Evolutionary conservation across 1,284 basidiomycete species (phyloP).

Genomic region (Fomitiporia mediterranea): DNA sequence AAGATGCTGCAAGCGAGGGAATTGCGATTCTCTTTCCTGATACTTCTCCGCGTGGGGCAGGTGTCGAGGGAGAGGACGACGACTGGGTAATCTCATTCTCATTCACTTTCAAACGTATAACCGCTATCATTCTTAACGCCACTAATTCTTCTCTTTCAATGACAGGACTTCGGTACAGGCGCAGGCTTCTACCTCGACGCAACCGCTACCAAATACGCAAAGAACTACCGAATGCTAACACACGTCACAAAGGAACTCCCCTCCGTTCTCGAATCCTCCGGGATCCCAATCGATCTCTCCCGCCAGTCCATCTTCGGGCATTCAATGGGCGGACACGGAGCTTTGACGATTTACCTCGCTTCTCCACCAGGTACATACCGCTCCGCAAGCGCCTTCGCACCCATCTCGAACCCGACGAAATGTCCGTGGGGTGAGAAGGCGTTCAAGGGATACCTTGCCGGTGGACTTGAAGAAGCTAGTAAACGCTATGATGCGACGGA

Average conservation of each 20-base stretch:
- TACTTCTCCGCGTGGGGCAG: constrained; percentile 91
- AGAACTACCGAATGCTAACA: constrained; percentile 89
- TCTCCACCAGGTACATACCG: constrained; percentile 68
- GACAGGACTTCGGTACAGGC: constrained; percentile 37
- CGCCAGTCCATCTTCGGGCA: constrained; percentile 83
- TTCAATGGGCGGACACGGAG: constrained; percentile 93
- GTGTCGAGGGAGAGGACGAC: constrained; percentile 81
- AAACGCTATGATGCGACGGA: constrained; percentile 80
- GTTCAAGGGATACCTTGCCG: constrained; percentile 83
- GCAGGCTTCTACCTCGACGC: constrained; percentile 95
- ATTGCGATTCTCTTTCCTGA: constrained; percentile 96
- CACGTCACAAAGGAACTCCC: constrained; percentile 83
- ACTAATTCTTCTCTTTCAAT: not conserved
- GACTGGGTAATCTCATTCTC: constrained; percentile 51
- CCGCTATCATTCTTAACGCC: not conserved
- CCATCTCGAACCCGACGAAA: constrained; percentile 84
- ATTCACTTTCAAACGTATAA: not conserved
- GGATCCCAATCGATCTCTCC: constrained; percentile 63
- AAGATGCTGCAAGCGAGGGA: constrained; percentile 74
- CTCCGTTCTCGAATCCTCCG: constrained; percentile 62
- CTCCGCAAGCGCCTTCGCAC: constrained; percentile 92
- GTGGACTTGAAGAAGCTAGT: constrained; percentile 74
- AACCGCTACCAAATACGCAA: constrained; percentile 71
- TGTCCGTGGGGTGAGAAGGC: constrained; percentile 94
- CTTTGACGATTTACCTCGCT: constrained; percentile 86